Base-by-base conservation (phyloP, 371 early-diverging fungal species). In the Mortierella sp. region DNA sequence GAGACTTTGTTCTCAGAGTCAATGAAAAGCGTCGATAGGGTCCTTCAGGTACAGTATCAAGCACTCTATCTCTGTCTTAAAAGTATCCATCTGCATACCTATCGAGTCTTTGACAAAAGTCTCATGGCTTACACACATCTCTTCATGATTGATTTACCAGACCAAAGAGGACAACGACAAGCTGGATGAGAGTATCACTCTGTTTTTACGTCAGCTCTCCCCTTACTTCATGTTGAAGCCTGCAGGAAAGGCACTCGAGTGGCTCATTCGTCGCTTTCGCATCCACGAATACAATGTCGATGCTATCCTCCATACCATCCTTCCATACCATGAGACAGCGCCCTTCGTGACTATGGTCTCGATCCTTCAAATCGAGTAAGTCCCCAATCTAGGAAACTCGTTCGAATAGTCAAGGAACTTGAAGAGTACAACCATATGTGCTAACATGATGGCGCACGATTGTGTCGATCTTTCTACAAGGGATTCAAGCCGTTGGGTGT, bases 281-380 rank as follows among this genome's bases (percentile, higher is more conserved):
- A 88, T 94, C 61, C 84, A 98, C 56, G 91, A 94, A 72, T 90
- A 91, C 81, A 98, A 97, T 64, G 83, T 94, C 16, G 91, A 94
- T 57, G 87, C 86, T 1, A 64, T 96, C 5, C 58, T 98, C 18
- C 86, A 82, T 19, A 89, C 91, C 55, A 84, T 96, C 24, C 62
- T 97, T 61, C 98, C 98, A 7, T 98, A 94, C 82, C 96, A 98
- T 61, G 96, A 95, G 71, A 95, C 96, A 0, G 87, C 90, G 59
- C 88, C 89, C 48, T 98, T 96, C 79, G 87, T 91, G 49, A 87
- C 89, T 57, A 85, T 97, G 87, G 86, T 93, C 14, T 82, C 88
- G 18, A 82, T 94, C 46, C 81, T 96, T 21, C 76, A 79, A 23
- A 76, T 93, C 47, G 64, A 80, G 90, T 90, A 89, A 58, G 87